Conservation (phyloP, 139 green algal genomes). For the Chlamydomonas incerta region DNA sequence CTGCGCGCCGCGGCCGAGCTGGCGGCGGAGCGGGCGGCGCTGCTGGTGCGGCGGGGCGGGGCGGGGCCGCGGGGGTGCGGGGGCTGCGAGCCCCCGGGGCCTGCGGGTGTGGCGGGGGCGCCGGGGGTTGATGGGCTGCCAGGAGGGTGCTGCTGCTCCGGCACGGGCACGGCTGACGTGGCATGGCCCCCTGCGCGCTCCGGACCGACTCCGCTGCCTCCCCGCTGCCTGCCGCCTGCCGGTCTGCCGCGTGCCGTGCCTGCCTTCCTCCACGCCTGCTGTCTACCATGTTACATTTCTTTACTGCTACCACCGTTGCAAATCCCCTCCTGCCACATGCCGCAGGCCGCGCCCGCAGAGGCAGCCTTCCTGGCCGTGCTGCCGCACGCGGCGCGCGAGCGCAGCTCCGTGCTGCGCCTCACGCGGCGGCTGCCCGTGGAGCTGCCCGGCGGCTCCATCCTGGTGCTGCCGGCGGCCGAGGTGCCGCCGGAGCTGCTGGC, state of each 20-base stretch:
- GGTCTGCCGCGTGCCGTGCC: too few relatives aligned
- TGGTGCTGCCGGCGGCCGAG: neutral
- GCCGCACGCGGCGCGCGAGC: neutral
- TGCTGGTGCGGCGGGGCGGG: neutral
- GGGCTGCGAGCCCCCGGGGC: too few relatives aligned
- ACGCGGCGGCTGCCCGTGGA: neutral
- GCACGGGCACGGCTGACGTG: too few relatives aligned
- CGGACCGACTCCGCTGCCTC: too few relatives aligned
- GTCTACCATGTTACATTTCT: neutral
- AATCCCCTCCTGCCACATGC: neutral
- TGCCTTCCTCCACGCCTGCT: too few relatives aligned
- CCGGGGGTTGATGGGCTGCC: too few relatives aligned
- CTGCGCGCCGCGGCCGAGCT: neutral
- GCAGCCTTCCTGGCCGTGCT: neutral
- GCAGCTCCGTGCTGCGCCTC: constrained; percentile 4
- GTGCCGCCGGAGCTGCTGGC: neutral
- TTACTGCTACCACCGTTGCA: neutral
- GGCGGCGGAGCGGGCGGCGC: neutral
- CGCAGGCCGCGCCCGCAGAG: neutral
- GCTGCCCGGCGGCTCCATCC: constrained; percentile 7
- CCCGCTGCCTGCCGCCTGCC: too few relatives aligned
- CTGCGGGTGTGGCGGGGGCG: too few relatives aligned
- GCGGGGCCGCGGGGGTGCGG: neutral
- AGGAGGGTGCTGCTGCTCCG: too few relatives aligned
- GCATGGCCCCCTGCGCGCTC: too few relatives aligned